Evolutionary conservation across 495 filamentous ascomycete species (phyloP).

Genomic region (Cercophora samala): DNA sequence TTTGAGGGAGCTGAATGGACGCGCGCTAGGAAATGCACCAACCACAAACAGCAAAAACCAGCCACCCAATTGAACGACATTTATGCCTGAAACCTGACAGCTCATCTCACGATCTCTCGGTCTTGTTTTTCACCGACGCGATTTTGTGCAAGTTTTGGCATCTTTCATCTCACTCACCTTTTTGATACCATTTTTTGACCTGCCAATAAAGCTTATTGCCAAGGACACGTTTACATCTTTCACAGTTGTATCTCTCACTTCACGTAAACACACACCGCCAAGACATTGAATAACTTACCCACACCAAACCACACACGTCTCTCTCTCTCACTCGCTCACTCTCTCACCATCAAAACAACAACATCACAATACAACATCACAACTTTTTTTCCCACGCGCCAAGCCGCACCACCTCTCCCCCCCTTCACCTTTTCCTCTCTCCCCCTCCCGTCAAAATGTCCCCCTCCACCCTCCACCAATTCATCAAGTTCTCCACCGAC

Average conservation of each 20-base stretch:
- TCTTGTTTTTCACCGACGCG: neutral
- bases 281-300: neutral
- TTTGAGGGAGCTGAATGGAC: neutral
- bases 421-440: neutral
- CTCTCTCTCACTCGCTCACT: neutral
- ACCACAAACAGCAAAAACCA: neutral
- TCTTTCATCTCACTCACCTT: neutral
- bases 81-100: neutral
- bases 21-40: neutral
- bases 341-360: neutral
- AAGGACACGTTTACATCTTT: neutral
- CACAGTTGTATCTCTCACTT: neutral
- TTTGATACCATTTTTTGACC: neutral
- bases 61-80: neutral
- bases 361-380: neutral
- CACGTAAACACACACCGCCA: neutral
- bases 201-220: too few relatives aligned
- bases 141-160: neutral
- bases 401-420: too few relatives aligned
- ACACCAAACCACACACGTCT: neutral
- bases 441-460: neutral
- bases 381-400: neutral
- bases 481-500: slow-evolving; percentile 44
- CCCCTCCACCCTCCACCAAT: slow-evolving; percentile 34
- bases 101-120: neutral